Base-by-base conservation (phyloP, 495 filamentous ascomycete genomes). In the Penicillium maclennaniae region DNA sequence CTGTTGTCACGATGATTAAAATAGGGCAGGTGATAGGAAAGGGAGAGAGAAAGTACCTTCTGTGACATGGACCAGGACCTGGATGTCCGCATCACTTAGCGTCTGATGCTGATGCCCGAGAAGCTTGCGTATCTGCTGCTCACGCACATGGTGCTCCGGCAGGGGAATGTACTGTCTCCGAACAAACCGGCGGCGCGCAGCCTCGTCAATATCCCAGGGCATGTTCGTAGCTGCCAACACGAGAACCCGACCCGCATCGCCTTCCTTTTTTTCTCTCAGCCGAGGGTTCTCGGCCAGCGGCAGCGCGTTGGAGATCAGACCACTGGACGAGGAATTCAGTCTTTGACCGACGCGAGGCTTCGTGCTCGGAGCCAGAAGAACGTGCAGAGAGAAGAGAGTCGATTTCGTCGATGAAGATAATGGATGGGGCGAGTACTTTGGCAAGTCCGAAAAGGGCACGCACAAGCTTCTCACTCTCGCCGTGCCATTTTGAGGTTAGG, bases 321-420 rank as follows among this genome's bases (percentile, higher is more conserved):
- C 93, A 99, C 62, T 97, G 92, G 40, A 99, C 96, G 47, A 99
- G 68, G 53, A 99, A 99, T 62, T 99, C 93, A 0, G 93, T 99
- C 71, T 99, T 97, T 60, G 96, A 95, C 23, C 95, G 80, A 37
- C 92, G 79, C 7, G 91, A 95, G 6, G 95, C 88, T 70, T 99
- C 93, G 63, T 97, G 87, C 60, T 99, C 93, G 6, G 90, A 85
- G 3, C 81, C 83, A 0, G 90, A 90, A 7, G 85, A 87, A 20
- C 93, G 83, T 3, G 91, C 81, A 0, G 90, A 95, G 1, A 99
- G 78, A 6, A 99, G 72, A 1, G 93, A 97, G 67, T 99, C 93
- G 60, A 99, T 99, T 66, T 99, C 93, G 61, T 99, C 93, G 6
- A 99, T 92, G 58, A 99, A 99, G 58, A 99, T 99, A 68, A 99